These are phyloP conservation scores for Fusarium euwallaceae DNA, from an alignment of 2,329 filamentous ascomycete species.

Conservation along the genomic window DNA sequence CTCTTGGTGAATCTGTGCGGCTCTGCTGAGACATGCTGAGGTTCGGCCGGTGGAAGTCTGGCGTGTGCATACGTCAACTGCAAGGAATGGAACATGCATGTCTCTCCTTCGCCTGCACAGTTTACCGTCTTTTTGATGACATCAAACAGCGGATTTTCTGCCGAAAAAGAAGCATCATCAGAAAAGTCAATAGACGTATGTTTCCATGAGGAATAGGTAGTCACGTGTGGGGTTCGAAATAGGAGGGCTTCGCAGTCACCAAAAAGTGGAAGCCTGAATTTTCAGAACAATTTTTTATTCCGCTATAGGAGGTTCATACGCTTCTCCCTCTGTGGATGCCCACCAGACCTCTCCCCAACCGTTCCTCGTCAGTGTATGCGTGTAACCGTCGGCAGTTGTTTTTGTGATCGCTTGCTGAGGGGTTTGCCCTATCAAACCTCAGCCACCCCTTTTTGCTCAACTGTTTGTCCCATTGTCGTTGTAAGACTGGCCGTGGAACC, in stretches of 20 bases:
- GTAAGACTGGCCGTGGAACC: background rate
- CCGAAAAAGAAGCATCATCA: rapidly evolving
- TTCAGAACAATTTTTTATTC: background rate
- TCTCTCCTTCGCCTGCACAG: background rate
- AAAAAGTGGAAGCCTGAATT: background rate
- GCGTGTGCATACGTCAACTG: background rate
- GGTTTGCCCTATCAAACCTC: background rate
- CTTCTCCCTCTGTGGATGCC: background rate
- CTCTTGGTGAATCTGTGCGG: background rate
- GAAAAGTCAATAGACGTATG: no score
- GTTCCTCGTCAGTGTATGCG: conserved; percentile 5
- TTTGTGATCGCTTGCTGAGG: background rate
- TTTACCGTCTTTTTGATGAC: background rate
- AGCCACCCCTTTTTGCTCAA: background rate
- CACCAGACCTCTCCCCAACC: background rate
- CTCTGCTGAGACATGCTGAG: background rate
- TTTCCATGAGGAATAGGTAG: background rate
- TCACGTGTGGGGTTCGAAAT: background rate
- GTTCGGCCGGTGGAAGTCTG: background rate
- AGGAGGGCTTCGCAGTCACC: background rate
- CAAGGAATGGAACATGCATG: background rate
- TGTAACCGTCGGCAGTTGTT: background rate
- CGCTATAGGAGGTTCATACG: background rate
- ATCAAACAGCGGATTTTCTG: background rate
- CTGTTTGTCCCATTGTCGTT: background rate